These are phyloP conservation scores for Capsicum chinense DNA, from an alignment of 257 asterid genomes.

Conservation along the genomic window DNA sequence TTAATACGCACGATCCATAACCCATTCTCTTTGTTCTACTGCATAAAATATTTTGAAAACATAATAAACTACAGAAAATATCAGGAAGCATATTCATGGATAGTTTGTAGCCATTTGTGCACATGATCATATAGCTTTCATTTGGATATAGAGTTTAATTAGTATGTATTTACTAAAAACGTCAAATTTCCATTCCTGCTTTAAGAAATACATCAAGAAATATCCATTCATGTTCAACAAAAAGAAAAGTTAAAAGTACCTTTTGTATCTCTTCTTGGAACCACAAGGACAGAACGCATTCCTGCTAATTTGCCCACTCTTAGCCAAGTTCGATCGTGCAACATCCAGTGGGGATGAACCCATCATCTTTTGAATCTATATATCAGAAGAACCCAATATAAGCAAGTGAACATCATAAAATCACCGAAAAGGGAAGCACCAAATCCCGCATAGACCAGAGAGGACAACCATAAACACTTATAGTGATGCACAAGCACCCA, in stretches of 20 bases:
- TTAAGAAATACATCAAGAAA: neutral
- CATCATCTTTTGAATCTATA: conserved; percentile 85
- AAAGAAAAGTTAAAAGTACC: conserved; percentile 48
- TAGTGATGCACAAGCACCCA: neutral
- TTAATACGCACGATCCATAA: neutral
- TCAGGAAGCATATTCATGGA: neutral
- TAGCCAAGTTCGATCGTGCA: conserved; percentile 79
- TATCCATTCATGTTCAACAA: conserved; percentile 23
- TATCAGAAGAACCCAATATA: conserved; percentile 18
- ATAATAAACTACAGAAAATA: neutral
- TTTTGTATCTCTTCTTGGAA: conserved; percentile 83
- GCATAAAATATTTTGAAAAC: neutral
- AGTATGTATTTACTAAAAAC: neutral
- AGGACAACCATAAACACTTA: neutral
- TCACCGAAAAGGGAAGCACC: neutral
- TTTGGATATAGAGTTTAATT: neutral
- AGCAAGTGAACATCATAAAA: neutral
- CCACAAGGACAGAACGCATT: conserved; percentile 94
- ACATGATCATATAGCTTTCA: neutral
- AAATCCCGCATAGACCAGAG: neutral
- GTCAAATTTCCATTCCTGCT: neutral
- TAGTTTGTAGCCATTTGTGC: neutral
- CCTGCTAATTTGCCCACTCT: conserved; percentile 85
- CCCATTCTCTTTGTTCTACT: neutral
- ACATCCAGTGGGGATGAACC: conserved; percentile 85